These are phyloP conservation scores for Begonia peltatifolia DNA, from an alignment of 306 rosid genomes.

Conservation along the genomic window DNA sequence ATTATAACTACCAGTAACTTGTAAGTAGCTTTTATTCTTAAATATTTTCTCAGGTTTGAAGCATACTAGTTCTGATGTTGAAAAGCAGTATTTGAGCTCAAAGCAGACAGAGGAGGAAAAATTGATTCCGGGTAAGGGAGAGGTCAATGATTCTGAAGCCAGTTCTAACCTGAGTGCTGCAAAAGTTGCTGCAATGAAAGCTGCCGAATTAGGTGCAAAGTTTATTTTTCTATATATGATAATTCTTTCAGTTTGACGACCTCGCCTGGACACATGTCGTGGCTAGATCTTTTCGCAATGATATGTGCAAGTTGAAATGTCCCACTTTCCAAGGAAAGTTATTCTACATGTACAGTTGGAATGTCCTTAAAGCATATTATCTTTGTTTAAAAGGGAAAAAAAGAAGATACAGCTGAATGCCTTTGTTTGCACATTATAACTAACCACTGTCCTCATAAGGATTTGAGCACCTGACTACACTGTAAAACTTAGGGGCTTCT, in stretches of 20 bases:
- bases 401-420: too few species aligned
- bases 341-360: too few species aligned
- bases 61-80: slow-evolving; percentile 30
- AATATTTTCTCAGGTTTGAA: slow-evolving; percentile 12
- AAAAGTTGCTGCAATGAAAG: slow-evolving; percentile 88
- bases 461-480: too few species aligned
- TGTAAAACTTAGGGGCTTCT: too few species aligned
- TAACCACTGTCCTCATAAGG: too few species aligned
- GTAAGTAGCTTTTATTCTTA: not conserved
- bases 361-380: too few species aligned
- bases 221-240: not conserved
- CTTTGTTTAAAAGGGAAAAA: too few species aligned
- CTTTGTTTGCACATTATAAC: too few species aligned
- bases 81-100: slow-evolving; percentile 14
- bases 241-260: too few species aligned
- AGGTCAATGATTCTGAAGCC: slow-evolving; percentile 30
- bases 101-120: slow-evolving; percentile 29
- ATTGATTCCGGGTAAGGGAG: slow-evolving; percentile 18
- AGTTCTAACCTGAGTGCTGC: slow-evolving; percentile 59
- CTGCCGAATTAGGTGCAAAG: slow-evolving; percentile 80
- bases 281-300: too few species aligned
- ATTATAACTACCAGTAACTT: not conserved
- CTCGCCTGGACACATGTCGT: not conserved
- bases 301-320: too few species aligned
- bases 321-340: too few species aligned